Conservation (phyloP, 257 asterid genomes). For the Mentha longifolia region DNA sequence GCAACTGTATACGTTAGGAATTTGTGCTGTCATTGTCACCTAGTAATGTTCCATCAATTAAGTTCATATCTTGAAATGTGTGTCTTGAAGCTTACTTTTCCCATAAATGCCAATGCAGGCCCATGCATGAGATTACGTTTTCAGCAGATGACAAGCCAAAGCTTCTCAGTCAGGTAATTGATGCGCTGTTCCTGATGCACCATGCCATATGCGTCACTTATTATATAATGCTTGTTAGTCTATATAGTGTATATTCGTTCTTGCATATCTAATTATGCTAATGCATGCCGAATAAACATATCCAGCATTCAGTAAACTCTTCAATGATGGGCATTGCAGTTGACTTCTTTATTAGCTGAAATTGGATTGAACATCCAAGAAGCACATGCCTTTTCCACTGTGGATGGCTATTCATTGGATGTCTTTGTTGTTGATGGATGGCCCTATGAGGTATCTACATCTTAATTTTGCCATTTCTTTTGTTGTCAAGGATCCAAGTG, state of each 20-base stretch:
- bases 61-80: slow-evolving; percentile 17
- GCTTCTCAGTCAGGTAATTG: slow-evolving; percentile 88
- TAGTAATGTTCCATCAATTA: slow-evolving; percentile 1
- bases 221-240: slow-evolving; percentile 15
- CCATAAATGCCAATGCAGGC: slow-evolving; percentile 55
- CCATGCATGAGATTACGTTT: slow-evolving; percentile 98
- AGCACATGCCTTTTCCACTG: slow-evolving; percentile 97
- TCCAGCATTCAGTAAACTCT: slow-evolving; percentile 34
- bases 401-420: slow-evolving; percentile 93
- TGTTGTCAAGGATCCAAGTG: neutral
- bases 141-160: slow-evolving; percentile 92
- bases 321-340: slow-evolving; percentile 56
- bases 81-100: slow-evolving; percentile 29
- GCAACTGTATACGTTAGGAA: neutral
- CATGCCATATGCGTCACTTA: slow-evolving; percentile 8
- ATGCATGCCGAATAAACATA: slow-evolving; percentile 14
- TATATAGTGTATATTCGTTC: neutral
- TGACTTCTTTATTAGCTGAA: slow-evolving; percentile 91
- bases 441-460: slow-evolving; percentile 76
- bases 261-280: slow-evolving; percentile 13
- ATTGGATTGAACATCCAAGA: slow-evolving; percentile 95
- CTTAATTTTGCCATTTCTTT: slow-evolving; percentile 17
- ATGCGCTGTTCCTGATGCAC: slow-evolving; percentile 23
- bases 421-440: slow-evolving; percentile 99
- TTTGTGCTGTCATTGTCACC: slow-evolving; percentile 1